These are phyloP conservation scores for Sclerotinia glacialis DNA, from an alignment of 2,329 filamentous ascomycete species.

Conservation along the genomic window DNA sequence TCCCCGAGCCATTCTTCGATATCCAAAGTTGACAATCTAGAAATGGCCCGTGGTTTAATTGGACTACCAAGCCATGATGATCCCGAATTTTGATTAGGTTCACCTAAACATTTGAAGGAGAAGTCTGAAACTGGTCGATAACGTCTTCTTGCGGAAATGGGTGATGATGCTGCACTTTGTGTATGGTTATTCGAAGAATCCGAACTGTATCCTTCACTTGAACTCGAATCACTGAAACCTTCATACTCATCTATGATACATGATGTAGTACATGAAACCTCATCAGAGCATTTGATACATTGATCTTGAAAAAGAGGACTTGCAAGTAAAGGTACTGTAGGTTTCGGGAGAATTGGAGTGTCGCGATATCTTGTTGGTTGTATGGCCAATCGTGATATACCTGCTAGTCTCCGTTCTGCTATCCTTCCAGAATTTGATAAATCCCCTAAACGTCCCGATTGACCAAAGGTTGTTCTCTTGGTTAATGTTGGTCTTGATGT, in stretches of 20 bases:
- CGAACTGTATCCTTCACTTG: constrained; percentile 4
- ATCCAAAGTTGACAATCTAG: constrained; percentile 17
- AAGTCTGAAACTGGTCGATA: constrained; percentile 29
- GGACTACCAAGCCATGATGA: constrained; percentile 27
- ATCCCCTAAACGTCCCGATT: constrained; percentile 3
- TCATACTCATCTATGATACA: constrained; percentile 27
- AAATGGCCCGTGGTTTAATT: constrained; percentile 8
- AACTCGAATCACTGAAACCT: constrained; percentile 12
- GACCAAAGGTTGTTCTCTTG: constrained; percentile 21
- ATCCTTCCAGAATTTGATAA: not conserved
- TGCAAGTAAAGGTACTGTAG: constrained; percentile 27
- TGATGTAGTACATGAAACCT: constrained; percentile 22
- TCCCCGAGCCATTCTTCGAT: constrained; percentile 34
- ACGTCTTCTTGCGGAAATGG: not conserved
- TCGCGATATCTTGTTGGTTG: constrained; percentile 30
- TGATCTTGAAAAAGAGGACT: constrained; percentile 26
- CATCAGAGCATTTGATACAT: constrained; percentile 23
- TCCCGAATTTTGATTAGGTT: constrained; percentile 18
- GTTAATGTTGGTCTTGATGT: constrained; percentile 11
- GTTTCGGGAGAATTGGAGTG: constrained; percentile 31
- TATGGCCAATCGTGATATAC: constrained; percentile 12
- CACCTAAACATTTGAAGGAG: constrained; percentile 33
- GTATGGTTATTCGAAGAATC: constrained; percentile 3
- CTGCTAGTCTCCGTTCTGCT: not conserved
- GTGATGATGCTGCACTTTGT: constrained; percentile 3